Conservation (phyloP, 140 eudicot species). For the Oenanthe javanica region DNA sequence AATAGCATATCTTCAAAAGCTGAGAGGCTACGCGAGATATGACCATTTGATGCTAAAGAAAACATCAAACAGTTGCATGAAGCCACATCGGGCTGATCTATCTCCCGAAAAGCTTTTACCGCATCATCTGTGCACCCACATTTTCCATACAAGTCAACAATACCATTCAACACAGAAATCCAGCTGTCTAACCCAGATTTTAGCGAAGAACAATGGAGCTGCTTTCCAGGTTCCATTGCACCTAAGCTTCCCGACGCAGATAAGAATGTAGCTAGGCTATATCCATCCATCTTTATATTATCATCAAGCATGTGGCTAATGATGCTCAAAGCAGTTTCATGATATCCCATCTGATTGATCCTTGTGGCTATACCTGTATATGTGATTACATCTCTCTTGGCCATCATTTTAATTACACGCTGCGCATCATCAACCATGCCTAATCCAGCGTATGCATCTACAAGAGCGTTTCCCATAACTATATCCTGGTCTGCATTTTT, state of each 20-base stretch:
- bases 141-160: constrained; percentile 15
- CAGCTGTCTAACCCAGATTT: constrained; percentile 14
- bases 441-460: constrained; percentile 20
- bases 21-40: constrained; percentile 7
- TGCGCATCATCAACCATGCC: constrained; percentile 17
- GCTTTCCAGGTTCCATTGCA: constrained; percentile 20
- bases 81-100: constrained; percentile 9
- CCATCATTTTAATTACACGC: constrained; percentile 11
- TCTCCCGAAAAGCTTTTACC: constrained; percentile 2
- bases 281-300: constrained; percentile 14
- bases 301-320: constrained; percentile 4
- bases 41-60: constrained; percentile 13
- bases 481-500: constrained; percentile 8
- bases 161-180: constrained; percentile 15
- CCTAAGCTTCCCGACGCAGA: constrained; percentile 16
- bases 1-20: constrained; percentile 14
- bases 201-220: constrained; percentile 9
- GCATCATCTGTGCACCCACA: constrained; percentile 17
- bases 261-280: constrained; percentile 16
- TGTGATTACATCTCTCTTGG: constrained; percentile 14
- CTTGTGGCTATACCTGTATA: constrained; percentile 19
- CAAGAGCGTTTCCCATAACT: constrained; percentile 21
- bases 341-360: constrained; percentile 17
- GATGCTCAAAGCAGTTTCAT: constrained; percentile 12
- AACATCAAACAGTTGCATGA: constrained; percentile 14